Evolutionary conservation across 192 early-diverging fungal species (phyloP), one percentile per base, ranked within the genome.

Genomic region (Podila verticillata): DNA sequence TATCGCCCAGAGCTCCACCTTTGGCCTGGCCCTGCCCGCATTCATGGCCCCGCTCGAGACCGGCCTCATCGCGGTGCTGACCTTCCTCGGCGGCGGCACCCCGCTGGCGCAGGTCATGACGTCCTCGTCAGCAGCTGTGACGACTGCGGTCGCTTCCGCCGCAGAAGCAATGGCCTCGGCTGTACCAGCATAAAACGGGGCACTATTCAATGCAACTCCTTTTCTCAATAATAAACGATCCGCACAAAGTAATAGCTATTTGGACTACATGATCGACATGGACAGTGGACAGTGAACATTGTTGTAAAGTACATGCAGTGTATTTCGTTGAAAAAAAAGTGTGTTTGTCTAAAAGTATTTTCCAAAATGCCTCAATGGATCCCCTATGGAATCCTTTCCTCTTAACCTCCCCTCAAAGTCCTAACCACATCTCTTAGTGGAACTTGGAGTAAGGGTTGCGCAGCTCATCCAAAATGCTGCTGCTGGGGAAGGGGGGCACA

Each of bases 391-490:
- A n/a, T n/a, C 15, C 39, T 39, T 2, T 2, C 7, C 10, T 2
- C 7, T 9, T 0, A 7, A 39, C 36, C 10, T 39, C 10, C 0
- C 36, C 36, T 44, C 39, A 15, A 44, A 17, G n/a, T n/a, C 13
- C 36, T 8, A 12, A 39, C 9, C 9, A 39, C 36, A 39, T n/a
- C n/a, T 48, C 22, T 79, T 72, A 79, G 35, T 62, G 68, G 65
- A 71, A 79, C 63, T 79, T 79, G 68, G 75, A 79, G 64, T 67
- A 56, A 30, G 75, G 75, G 69, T 79, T 79, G 34, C 75, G 60
- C 60, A 79, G 75, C 48, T 79, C 75, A 15, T 71, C 75, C 63
- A 79, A 47, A n/a, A 79, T 79, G 63, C 69, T 72, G 30, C 56
- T 79, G 64, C 69, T 79, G 49, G 81, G 81, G 66, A 82, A 72